A percentile compares a stretch with the other conserved stretches of the same genome.
Evolutionary conservation across 1,284 basidiomycete genomes (phyloP).

Genomic region (Megacollybia platyphylla): DNA sequence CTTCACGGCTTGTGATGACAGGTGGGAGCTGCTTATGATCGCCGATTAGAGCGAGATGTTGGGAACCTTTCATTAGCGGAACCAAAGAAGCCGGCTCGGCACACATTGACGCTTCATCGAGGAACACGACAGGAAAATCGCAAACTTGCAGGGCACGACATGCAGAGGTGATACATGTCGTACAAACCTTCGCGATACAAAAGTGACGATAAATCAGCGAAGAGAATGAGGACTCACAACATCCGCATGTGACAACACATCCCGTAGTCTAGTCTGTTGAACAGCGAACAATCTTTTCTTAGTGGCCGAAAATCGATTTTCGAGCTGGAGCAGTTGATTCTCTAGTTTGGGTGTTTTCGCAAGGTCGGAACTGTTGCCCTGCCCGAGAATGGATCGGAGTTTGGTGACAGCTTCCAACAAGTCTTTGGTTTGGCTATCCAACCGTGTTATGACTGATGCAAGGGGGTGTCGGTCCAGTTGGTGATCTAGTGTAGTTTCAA

Average conservation of each 20-base stretch:
- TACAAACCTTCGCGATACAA: slow-evolving; percentile 48
- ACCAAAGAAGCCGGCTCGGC: slow-evolving; percentile 84
- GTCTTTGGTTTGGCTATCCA: slow-evolving; percentile 23
- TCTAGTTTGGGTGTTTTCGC: no score
- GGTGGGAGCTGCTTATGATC: slow-evolving; percentile 97
- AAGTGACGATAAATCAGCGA: not conserved
- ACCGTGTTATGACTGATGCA: slow-evolving; percentile 17
- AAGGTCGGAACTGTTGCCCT: slow-evolving; percentile 13
- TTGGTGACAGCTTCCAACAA: slow-evolving; percentile 17
- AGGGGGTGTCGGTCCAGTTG: slow-evolving; percentile 54
- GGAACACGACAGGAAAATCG: slow-evolving; percentile 88
- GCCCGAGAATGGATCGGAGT: slow-evolving; percentile 8
- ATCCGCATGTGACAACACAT: slow-evolving; percentile 56
- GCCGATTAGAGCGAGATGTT: slow-evolving; percentile 81
- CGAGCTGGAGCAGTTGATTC: no score
- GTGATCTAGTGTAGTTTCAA: slow-evolving; percentile 52
- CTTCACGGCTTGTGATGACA: slow-evolving; percentile 67
- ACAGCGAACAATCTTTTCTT: not conserved
- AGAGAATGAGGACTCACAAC: slow-evolving; percentile 31
- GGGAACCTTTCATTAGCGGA: slow-evolving; percentile 80
- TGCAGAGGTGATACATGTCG: slow-evolving; percentile 71
- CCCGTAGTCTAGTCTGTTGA: slow-evolving; percentile 17
- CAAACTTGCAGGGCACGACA: slow-evolving; percentile 44
- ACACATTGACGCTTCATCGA: slow-evolving; percentile 94
- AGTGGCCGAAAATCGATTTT: no score